Evolutionary conservation across 2,329 filamentous ascomycete species (phyloP).

Genomic region (Cadophora sp.): DNA sequence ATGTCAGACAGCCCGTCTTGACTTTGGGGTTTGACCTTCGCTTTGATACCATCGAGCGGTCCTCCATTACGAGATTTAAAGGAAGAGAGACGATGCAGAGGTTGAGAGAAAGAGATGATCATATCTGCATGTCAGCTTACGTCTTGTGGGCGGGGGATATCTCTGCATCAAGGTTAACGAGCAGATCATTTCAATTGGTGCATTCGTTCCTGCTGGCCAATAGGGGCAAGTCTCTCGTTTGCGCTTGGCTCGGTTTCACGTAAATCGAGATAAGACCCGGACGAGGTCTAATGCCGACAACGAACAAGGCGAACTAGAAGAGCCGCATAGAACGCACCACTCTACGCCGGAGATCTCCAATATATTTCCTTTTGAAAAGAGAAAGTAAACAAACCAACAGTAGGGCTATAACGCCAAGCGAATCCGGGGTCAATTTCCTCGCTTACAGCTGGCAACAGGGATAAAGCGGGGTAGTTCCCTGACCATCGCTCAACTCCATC

Average conservation of each 20-base stretch:
- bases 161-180: background rate
- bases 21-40: slow-evolving; percentile 9
- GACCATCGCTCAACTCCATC: background rate
- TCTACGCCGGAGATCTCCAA: background rate
- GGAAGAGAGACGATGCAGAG: background rate
- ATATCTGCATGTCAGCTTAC: background rate
- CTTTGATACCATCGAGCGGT: background rate
- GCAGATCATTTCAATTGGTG: background rate
- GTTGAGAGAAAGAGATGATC: background rate
- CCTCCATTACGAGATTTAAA: background rate
- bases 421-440: background rate
- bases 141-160: background rate
- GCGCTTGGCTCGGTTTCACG: background rate
- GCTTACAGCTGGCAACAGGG: background rate
- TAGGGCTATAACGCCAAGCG: background rate
- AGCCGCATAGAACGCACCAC: background rate
- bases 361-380: background rate
- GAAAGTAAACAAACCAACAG: background rate
- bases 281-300: background rate
- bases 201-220: background rate
- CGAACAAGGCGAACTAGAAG: background rate
- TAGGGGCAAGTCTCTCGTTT: background rate
- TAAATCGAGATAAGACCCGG: background rate
- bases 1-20: slow-evolving; percentile 17
- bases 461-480: slow-evolving; percentile 4